Base-by-base conservation (phyloP, 2,329 filamentous ascomycete species). In the Colletotrichum tropicicola region DNA sequence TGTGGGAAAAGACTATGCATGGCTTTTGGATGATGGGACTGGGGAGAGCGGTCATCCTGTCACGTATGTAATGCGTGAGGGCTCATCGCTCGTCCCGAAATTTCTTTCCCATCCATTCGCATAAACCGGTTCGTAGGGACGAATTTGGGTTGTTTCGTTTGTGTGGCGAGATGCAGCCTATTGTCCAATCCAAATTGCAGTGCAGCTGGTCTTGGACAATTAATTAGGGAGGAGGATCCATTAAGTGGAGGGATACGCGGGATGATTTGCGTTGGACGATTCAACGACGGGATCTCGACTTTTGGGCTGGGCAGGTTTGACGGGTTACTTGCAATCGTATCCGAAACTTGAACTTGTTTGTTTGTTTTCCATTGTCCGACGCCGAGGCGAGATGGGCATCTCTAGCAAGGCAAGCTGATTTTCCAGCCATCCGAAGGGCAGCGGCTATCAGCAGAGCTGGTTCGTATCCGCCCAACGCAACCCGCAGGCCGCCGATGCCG, bases 61-160 rank as follows among this genome's bases (percentile, higher is more conserved):
- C 9, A 21, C 17, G n/a, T n/a, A n/a, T 17, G 51, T 7, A 37
- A 10, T 49, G n/a, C 39, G 43, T 28, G 27, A 44, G 19, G 27
- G 52, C 32, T 17, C 35, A 57, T 62, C 32, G 59, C 43, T 49
- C 43, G 6, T 61, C 12, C 41, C 10, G 25, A 32, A 3, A 13
- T 17, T n/a, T 9, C 13, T n/a, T 6, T 2, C 21, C n/a, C n/a
- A n/a, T n/a, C n/a, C 19, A 17, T 21, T 48, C 30, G 41, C 27
- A 37, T 32, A 27, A 35, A 27, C 41, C 17, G 6, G 27, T 19
- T 49, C 32, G 13, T 37, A 56, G 44, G 44, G 37, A 52, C 19
- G 9, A 15, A 39, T 32, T 65, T 51, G 43, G 28, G 28, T 51
- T 65, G 49, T 51, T 65, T 65, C 44, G 57, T 61, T 56, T 61